Evolutionary conservation across 805 yeast genomes (phyloP), one percentile per base, ranked within the genome.

Genomic region (Sugiyamaella americana): DNA sequence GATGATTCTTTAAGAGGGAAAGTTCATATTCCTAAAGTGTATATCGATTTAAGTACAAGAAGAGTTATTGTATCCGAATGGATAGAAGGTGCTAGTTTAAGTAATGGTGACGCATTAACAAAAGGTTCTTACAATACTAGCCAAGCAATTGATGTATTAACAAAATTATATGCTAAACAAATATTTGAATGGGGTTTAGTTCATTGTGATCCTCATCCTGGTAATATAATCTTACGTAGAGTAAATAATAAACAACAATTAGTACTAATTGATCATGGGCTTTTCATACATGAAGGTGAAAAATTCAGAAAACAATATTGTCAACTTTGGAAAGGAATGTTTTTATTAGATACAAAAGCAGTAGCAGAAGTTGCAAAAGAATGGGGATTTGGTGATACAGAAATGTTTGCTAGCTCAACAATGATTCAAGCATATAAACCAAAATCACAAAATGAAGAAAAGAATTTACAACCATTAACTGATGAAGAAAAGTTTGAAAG

Each of bases 181-280:
- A 75, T 80, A 16, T 83, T 80, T 60, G 64, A 69, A 24, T 82
- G 82, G 75, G 87, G 87, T 4, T 67, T 76, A 26, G 78, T 82
- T 16, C 88, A 82, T 59, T 76, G 85, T 44, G 89, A 82, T 58
- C 86, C 91, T 10, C 94, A 84, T 56, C 93, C 93, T 1, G 94
- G 94, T 4, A 85, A 84, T 59, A 63, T 85, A 53, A 59, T 85
- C 46, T 77, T 80, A 3, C 65, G 88, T 34, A 52, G 58, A 34
- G 45, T 52, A 19, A 41, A 41, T n/a, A 42, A 46, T 6, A 37
- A 43, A 17, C 57, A 60, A 51, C 66, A 83, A 57, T 64, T 83
- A 32, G 87, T 85, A 23, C 67, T 84, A 41, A 63, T 84, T 39
- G 94, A 84, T 59, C 91, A 84, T 59, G 94, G 94, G 0, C 66